These are phyloP conservation scores for Naganishia cerealis DNA, from an alignment of 1,284 basidiomycete species.

Conservation along the genomic window DNA sequence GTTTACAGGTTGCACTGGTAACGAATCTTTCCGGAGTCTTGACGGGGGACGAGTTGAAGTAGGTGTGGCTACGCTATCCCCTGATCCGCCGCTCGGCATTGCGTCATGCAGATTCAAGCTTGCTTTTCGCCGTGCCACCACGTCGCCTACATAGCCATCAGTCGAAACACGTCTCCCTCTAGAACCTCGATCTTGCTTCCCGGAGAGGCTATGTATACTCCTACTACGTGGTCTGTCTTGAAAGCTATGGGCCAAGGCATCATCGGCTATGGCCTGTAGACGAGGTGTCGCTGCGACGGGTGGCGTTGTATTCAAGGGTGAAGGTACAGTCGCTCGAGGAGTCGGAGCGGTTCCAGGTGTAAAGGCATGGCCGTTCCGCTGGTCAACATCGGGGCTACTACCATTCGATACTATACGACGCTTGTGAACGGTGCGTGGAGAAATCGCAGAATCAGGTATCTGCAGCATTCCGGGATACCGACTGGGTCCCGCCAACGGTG, in stretches of 20 bases:
- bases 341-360: background rate
- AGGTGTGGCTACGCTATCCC: conserved; percentile 5
- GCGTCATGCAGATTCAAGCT: background rate
- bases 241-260: background rate
- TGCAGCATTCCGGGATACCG: conserved; percentile 20
- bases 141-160: background rate
- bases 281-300: conserved; percentile 1
- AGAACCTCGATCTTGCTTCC: background rate
- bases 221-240: background rate
- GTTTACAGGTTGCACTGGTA: background rate
- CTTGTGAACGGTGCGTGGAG: background rate
- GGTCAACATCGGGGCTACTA: conserved; percentile 4
- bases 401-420: conserved; percentile 4
- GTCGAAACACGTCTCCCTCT: background rate
- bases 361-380: background rate
- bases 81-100: background rate
- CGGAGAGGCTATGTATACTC: conserved; percentile 1
- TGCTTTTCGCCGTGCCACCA: background rate
- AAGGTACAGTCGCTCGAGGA: background rate
- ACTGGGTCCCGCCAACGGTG: conserved; percentile 7
- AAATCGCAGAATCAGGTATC: background rate
- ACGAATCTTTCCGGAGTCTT: background rate
- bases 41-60: conserved; percentile 10
- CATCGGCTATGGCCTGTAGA: conserved; percentile 3
- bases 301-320: background rate